These are phyloP conservation scores for Bocquillonia castaneifolia DNA, from an alignment of 441 rosid species.

Conservation along the genomic window DNA sequence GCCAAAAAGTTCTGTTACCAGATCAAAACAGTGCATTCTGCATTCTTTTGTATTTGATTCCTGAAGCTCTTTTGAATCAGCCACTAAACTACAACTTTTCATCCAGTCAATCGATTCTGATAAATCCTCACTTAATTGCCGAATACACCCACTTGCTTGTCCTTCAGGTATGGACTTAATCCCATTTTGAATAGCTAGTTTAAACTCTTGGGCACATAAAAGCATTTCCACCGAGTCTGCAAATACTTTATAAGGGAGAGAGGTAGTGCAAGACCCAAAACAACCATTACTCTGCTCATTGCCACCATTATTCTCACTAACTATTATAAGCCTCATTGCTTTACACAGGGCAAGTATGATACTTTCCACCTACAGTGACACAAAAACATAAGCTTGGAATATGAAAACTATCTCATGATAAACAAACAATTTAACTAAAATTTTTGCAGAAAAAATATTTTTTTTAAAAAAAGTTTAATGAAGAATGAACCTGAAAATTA, in stretches of 20 bases:
- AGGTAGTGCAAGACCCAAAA: slow-evolving; percentile 22
- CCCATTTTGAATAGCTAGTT: slow-evolving; percentile 52
- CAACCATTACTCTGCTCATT: slow-evolving; percentile 26
- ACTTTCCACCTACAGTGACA: slow-evolving; percentile 59
- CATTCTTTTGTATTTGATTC: slow-evolving; percentile 22
- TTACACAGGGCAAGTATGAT: slow-evolving; percentile 63
- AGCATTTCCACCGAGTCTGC: slow-evolving; percentile 49
- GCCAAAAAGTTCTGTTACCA: slow-evolving; percentile 57
- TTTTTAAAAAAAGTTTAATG: not conserved
- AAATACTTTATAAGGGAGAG: slow-evolving; percentile 32
- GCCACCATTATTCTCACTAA: slow-evolving; percentile 33
- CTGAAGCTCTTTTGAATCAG: slow-evolving; percentile 34
- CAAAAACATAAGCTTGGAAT: slow-evolving; percentile 14
- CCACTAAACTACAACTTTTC: slow-evolving; percentile 35
- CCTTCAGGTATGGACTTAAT: slow-evolving; percentile 78
- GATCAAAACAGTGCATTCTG: slow-evolving; percentile 23
- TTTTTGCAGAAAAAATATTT: slow-evolving; percentile 2
- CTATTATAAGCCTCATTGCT: slow-evolving; percentile 53
- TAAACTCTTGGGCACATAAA: slow-evolving; percentile 50
- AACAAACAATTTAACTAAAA: slow-evolving; percentile 14
- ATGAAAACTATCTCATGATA: slow-evolving; percentile 8
- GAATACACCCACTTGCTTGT: slow-evolving; percentile 68
- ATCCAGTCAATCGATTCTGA: slow-evolving; percentile 68
- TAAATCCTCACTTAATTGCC: slow-evolving; percentile 53
- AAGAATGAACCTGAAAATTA: slow-evolving; percentile 14